These are phyloP conservation scores for Jacaranda mimosifolia DNA, from an alignment of 257 asterid genomes.

Conservation along the genomic window DNA sequence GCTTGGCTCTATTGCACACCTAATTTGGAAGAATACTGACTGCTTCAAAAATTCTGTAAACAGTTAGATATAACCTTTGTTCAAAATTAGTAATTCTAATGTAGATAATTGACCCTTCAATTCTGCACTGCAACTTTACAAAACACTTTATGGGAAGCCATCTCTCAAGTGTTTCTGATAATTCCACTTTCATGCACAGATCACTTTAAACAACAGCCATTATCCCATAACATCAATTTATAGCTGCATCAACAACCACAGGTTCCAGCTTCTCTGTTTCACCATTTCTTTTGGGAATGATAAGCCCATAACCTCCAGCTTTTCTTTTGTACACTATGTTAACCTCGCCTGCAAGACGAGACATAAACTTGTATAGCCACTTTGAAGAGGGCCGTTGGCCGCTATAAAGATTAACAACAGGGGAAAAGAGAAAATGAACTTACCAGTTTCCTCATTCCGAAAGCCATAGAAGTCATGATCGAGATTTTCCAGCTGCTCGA, in stretches of 20 bases:
- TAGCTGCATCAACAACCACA: slow-evolving; percentile 48
- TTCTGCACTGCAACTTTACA: not conserved
- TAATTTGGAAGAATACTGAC: no score
- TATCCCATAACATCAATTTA: not conserved
- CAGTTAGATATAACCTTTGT: not conserved
- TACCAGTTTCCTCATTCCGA: slow-evolving; percentile 90
- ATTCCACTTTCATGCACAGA: slow-evolving; percentile 7
- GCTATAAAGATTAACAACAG: not conserved
- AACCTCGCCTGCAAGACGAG: slow-evolving; percentile 65
- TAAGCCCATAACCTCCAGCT: slow-evolving; percentile 87
- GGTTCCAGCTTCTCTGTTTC: slow-evolving; percentile 63
- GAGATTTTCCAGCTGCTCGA: slow-evolving; percentile 90
- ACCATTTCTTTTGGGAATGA: slow-evolving; percentile 73
- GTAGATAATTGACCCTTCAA: not conserved
- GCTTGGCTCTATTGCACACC: no score
- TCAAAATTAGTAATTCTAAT: not conserved
- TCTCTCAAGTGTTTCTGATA: not conserved
- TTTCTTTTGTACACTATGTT: slow-evolving; percentile 81
- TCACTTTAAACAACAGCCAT: not conserved
- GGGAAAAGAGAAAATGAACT: not conserved
- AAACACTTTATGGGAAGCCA: slow-evolving; percentile 10
- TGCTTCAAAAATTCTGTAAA: not conserved
- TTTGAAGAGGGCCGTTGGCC: not conserved
- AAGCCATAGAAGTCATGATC: slow-evolving; percentile 94
- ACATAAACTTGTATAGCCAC: not conserved